Evolutionary conservation across 208 protist species (phyloP).

Genomic region (Wallacemonas sp.): DNA sequence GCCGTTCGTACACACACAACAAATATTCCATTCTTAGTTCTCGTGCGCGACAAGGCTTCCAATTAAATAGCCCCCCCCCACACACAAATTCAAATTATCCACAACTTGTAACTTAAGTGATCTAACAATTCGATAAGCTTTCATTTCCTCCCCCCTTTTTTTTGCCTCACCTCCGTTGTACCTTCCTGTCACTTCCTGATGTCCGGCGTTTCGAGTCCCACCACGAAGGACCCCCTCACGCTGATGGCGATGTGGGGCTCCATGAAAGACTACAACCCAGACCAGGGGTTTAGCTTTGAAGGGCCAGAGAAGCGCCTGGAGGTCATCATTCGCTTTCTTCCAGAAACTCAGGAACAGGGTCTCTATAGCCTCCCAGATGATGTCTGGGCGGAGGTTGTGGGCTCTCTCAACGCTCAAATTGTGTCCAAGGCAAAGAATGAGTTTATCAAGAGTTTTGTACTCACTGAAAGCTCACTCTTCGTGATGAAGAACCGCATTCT

Average conservation of each 20-base stretch:
- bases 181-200: no score
- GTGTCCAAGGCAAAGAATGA: constrained; percentile 80
- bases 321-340: constrained; percentile 71
- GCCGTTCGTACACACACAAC: no score
- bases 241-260: constrained; percentile 91
- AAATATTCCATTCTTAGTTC: no score
- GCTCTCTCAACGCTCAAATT: constrained; percentile 84
- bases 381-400: constrained; percentile 71
- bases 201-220: constrained; percentile 24
- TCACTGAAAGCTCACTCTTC: constrained; percentile 94
- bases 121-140: not conserved
- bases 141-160: not conserved
- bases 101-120: no score
- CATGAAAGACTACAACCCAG: constrained; percentile 70
- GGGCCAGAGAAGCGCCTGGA: constrained; percentile 92
- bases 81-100: no score
- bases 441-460: constrained; percentile 90
- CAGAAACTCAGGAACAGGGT: constrained; percentile 69
- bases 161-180: no score
- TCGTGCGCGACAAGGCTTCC: no score
- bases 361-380: constrained; percentile 68
- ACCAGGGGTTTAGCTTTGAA: constrained; percentile 88
- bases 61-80: no score
- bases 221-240: constrained; percentile 76
- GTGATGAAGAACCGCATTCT: constrained; percentile 90